A percentile compares a stretch with the other conserved stretches of the same genome.
Evolutionary conservation across 768 basidiomycete genomes (phyloP).

Genomic region (Chiua virens): DNA sequence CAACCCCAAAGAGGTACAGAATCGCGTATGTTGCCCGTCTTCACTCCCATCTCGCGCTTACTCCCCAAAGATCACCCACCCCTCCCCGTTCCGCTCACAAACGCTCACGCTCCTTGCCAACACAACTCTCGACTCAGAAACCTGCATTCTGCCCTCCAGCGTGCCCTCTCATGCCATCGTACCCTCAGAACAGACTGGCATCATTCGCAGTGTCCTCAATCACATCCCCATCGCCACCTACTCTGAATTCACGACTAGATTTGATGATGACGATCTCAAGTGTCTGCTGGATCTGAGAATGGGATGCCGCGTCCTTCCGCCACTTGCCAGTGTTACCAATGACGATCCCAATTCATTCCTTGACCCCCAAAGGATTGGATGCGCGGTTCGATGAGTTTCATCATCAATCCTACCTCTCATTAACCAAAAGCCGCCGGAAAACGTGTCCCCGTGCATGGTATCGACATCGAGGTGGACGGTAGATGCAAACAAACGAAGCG

Average conservation of each 20-base stretch:
- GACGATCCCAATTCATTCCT: constrained; percentile 78
- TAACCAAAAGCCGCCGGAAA: constrained; percentile 64
- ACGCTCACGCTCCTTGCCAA: constrained; percentile 43
- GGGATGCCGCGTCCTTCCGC: constrained; percentile 60
- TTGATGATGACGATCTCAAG: constrained; percentile 67
- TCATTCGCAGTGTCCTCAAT: constrained; percentile 76
- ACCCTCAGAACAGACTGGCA: constrained; percentile 72
- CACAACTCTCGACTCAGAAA: constrained; percentile 60
- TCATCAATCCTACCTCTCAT: constrained; percentile 71
- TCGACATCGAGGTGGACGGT: constrained; percentile 90
- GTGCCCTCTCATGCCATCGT: constrained; percentile 81
- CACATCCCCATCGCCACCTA: constrained; percentile 71
- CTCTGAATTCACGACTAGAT: constrained; percentile 60
- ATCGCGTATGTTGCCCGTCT: too few relatives aligned
- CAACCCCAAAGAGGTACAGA: constrained; percentile 67
- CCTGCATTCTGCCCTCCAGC: constrained; percentile 71
- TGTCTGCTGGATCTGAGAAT: constrained; percentile 92
- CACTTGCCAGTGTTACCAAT: constrained; percentile 19
- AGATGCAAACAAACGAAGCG: constrained; percentile 58
- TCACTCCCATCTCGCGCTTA: too few relatives aligned
- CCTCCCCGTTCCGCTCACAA: constrained; percentile 53
- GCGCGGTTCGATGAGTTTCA: constrained; percentile 77
- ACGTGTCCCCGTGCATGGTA: constrained; percentile 76
- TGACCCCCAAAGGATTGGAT: constrained; percentile 64
- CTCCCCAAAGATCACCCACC: too few relatives aligned